phyloP scores from a whole-genome alignment of 2,329 filamentous ascomycete species.

The Dissoconium aciculare region DNA sequence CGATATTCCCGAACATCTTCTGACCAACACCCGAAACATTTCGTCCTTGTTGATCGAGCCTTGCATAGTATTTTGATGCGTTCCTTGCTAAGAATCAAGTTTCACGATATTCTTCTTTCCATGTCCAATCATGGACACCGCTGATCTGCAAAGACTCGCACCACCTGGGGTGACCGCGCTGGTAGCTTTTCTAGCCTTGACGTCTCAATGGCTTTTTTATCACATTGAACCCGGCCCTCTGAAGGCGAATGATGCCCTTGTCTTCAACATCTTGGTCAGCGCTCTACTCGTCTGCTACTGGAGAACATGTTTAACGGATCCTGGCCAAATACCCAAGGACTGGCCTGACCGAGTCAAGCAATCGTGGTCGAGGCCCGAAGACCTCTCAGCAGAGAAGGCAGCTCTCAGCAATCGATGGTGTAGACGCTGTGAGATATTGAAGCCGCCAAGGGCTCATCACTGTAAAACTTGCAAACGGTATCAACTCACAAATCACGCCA shows the following conservation, averaged over 20 bases:
- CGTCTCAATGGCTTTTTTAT: slow-evolving; percentile 56
- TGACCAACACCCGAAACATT: too few relatives aligned
- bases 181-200: slow-evolving; percentile 55
- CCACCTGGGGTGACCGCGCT: slow-evolving; percentile 53
- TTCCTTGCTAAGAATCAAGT: too few relatives aligned
- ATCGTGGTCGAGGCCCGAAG: slow-evolving; percentile 15
- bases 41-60: too few relatives aligned
- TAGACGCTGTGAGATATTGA: slow-evolving; percentile 57
- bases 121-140: slow-evolving; percentile 9
- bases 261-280: slow-evolving; percentile 51
- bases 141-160: slow-evolving; percentile 35
- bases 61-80: too few relatives aligned
- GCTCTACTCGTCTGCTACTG: slow-evolving; percentile 58
- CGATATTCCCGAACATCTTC: too few relatives aligned
- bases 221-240: slow-evolving; percentile 44
- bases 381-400: slow-evolving; percentile 12
- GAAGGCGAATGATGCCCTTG: slow-evolving; percentile 39
- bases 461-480: slow-evolving; percentile 58
- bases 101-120: too few relatives aligned
- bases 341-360: slow-evolving; percentile 22
- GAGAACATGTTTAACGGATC: slow-evolving; percentile 44
- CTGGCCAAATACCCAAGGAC: slow-evolving; percentile 37
- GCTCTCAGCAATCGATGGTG: slow-evolving; percentile 45
- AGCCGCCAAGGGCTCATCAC: slow-evolving; percentile 67
- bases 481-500: slow-evolving; percentile 5